Evolutionary conservation across 768 basidiomycete species (phyloP), one percentile per base, ranked within the genome.

Genomic region (Filobasidium floriforme): DNA sequence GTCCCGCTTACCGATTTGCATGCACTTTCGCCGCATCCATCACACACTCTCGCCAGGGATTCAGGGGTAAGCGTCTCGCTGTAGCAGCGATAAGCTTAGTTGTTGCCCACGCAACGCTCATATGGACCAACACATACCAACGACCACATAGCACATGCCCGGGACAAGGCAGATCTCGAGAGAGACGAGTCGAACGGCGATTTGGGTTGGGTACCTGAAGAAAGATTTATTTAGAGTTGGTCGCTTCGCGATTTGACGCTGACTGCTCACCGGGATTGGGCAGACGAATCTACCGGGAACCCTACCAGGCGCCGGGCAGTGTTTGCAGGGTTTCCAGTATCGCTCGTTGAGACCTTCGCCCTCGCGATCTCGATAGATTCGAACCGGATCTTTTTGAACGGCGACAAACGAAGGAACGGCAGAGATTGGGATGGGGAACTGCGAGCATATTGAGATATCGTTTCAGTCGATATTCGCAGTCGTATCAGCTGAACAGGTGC

Each of bases 261-360:
- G 26, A 7, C 12, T 15, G 26, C 54, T 57, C n/a, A 57, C 54
- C 22, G 54, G 54, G 15, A 57, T 28, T 4, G 54, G 54, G n/a
- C 54, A 57, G 29, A 57, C 54, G 24, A 57, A 57, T 24, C 54
- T 37, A 4, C 32, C 32, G 9, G 32, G 54, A 24, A n/a, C 26
- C 18, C 24, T 57, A 22, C 29, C 29, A 14, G 54, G 22, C 26
- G 29, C 54, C 2, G 54, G 46, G n/a, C 54, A 57, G 26, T 24
- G 7, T 14, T 22, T 15, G 54, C 54, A 57, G 5, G 54, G 54
- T 24, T 57, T 57, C 54, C 54, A 57, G 54, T 57, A 57, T 57
- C 54, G 54, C 2, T 15, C 26, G 26, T 32, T 7, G 6, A 6
- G 2, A 5, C 46, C 22, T 49, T 49, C 46, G 15, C 12, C 14